phyloP scores from a whole-genome alignment of 2,329 filamentous ascomycete species.

The Alternaria longipes region DNA sequence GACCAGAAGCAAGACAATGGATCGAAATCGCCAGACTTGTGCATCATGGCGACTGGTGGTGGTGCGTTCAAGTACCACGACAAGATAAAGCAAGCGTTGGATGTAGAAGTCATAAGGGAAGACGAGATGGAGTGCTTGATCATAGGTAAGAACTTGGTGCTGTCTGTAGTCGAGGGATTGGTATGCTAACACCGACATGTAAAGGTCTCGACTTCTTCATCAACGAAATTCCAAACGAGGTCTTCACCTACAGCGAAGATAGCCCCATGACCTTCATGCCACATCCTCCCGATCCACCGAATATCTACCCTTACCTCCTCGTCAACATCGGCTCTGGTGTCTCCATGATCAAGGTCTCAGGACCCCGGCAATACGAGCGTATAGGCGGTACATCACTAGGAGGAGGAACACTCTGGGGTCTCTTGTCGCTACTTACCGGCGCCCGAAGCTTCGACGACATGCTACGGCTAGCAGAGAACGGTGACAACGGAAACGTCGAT shows the following conservation, averaged over 20 bases:
- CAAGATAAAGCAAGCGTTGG: conserved; percentile 81
- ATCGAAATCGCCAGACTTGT: conserved; percentile 74
- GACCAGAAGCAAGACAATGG: conserved; percentile 82
- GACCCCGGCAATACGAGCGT: conserved; percentile 83
- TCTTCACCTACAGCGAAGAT: conserved; percentile 88
- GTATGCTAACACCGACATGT: conserved; percentile 16
- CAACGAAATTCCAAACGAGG: conserved; percentile 94
- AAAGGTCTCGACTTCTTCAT: conserved; percentile 97
- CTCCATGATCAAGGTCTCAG: conserved; percentile 95
- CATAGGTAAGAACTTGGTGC: conserved; percentile 69
- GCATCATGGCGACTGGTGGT: conserved; percentile 94
- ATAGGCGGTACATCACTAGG: conserved; percentile 95
- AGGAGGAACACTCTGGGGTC: conserved; percentile 96
- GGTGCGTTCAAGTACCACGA: conserved; percentile 98
- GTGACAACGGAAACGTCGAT: conserved; percentile 92
- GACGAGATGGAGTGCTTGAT: conserved; percentile 99
- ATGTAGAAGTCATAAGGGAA: conserved; percentile 87
- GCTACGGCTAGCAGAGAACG: conserved; percentile 87
- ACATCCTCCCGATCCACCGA: conserved; percentile 67
- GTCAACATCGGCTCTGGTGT: conserved; percentile 99
- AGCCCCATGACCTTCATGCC: conserved; percentile 90
- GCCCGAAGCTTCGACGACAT: conserved; percentile 97
- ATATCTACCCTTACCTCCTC: conserved; percentile 92
- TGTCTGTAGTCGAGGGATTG: background rate
- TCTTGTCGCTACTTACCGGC: conserved; percentile 91